Evolutionary conservation across 805 yeast genomes (phyloP).

Genomic region (Myxozyma vanderwaltii): DNA sequence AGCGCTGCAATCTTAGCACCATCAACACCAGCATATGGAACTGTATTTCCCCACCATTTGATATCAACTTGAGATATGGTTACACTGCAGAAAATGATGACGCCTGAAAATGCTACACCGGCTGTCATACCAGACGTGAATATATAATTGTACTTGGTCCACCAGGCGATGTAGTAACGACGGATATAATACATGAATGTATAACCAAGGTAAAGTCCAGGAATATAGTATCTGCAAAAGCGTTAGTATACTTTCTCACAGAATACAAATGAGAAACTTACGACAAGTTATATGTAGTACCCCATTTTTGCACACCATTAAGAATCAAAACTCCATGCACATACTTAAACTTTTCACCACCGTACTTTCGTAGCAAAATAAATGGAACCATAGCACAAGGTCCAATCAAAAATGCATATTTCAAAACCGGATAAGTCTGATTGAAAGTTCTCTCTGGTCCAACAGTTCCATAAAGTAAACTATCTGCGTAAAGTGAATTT

Average conservation of each 20-base stretch:
- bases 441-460: constrained; percentile 63
- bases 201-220: constrained; percentile 45
- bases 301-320: constrained; percentile 18
- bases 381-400: constrained; percentile 22
- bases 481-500: constrained; percentile 55
- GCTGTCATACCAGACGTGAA: constrained; percentile 67
- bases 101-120: constrained; percentile 65
- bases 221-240: constrained; percentile 11
- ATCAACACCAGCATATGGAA: constrained; percentile 20
- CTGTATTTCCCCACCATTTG: constrained; percentile 68
- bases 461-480: constrained; percentile 64
- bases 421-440: constrained; percentile 40
- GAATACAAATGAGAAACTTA: not conserved
- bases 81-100: constrained; percentile 57
- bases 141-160: constrained; percentile 73
- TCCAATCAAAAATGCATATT: constrained; percentile 33
- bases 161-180: constrained; percentile 62
- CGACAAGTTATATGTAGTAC: constrained; percentile 18
- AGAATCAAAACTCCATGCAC: constrained; percentile 14
- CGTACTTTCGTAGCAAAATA: constrained; percentile 11
- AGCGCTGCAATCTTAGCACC: constrained; percentile 29
- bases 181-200: constrained; percentile 60
- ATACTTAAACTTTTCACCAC: constrained; percentile 3
- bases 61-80: constrained; percentile 47
- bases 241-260: not conserved